Conservation (phyloP, 345 rosid species). For the Eucalyptus camaldulensis region DNA sequence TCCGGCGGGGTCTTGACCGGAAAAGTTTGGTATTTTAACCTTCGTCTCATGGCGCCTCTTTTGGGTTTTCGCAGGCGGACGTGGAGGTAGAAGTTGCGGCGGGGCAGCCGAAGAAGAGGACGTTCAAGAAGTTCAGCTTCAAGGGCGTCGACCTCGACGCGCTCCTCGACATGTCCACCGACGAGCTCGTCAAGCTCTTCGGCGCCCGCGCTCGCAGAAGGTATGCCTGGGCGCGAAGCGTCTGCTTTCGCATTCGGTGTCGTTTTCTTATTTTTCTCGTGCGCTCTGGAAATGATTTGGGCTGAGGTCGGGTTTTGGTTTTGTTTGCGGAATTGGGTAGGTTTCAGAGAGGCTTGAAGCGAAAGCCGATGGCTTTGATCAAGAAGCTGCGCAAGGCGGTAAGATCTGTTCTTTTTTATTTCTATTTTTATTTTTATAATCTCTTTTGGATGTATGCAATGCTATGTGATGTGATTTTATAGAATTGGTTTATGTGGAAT, state of each 20-base stretch:
- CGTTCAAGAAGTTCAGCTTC: constrained; percentile 41
- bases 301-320: background rate
- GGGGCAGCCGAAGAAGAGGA: constrained; percentile 35
- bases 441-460: background rate
- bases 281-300: background rate
- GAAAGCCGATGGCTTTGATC: constrained; percentile 11
- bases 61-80: background rate
- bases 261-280: background rate
- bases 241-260: background rate
- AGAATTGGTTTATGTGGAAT: background rate
- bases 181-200: constrained; percentile 10
- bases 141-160: constrained; percentile 39
- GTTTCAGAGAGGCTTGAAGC: constrained; percentile 10
- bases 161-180: constrained; percentile 29
- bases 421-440: background rate
- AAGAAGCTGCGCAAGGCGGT: constrained; percentile 10
- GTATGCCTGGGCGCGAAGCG: background rate
- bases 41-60: background rate
- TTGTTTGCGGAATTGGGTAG: background rate
- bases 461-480: background rate
- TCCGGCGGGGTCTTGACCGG: background rate
- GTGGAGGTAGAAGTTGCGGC: background rate
- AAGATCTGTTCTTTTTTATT: background rate
- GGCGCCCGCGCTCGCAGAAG: constrained; percentile 5
- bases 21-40: background rate